phyloP scores from a whole-genome alignment of 164 flowering plant species.

The Echeveria elegans region DNA sequence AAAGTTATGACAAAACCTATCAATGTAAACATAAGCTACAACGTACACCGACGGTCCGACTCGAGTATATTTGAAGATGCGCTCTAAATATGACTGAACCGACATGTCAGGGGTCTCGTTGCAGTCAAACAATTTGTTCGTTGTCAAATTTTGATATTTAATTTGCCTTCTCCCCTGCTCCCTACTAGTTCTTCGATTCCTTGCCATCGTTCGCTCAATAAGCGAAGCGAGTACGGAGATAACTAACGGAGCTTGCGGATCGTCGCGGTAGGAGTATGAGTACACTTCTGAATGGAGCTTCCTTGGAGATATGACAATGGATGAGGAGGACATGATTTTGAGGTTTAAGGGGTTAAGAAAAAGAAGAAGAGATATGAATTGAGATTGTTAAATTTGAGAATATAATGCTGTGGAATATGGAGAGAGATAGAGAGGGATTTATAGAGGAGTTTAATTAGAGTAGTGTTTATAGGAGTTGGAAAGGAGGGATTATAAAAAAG shows the following conservation, averaged over 20 bases:
- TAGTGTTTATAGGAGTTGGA: neutral
- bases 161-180: constrained; percentile 12
- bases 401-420: neutral
- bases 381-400: neutral
- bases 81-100: constrained; percentile 64
- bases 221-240: constrained; percentile 84
- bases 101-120: constrained; percentile 58
- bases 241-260: constrained; percentile 52
- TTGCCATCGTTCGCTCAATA: constrained; percentile 61
- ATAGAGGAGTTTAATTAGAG: neutral
- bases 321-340: constrained; percentile 16
- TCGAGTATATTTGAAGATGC: constrained; percentile 66
- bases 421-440: neutral
- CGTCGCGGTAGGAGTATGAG: constrained; percentile 42
- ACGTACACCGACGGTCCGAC: constrained; percentile 75
- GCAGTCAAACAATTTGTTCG: constrained; percentile 40
- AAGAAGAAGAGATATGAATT: neutral
- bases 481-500: neutral
- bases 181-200: constrained; percentile 47
- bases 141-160: constrained; percentile 15
- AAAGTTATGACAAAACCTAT: constrained; percentile 62
- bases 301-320: constrained; percentile 52
- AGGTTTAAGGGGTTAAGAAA: constrained; percentile 5
- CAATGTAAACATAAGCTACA: constrained; percentile 81
- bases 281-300: constrained; percentile 68